These are phyloP conservation scores for Colletotrichum orbiculare DNA, from an alignment of 2,329 filamentous ascomycete species.

Conservation along the genomic window DNA sequence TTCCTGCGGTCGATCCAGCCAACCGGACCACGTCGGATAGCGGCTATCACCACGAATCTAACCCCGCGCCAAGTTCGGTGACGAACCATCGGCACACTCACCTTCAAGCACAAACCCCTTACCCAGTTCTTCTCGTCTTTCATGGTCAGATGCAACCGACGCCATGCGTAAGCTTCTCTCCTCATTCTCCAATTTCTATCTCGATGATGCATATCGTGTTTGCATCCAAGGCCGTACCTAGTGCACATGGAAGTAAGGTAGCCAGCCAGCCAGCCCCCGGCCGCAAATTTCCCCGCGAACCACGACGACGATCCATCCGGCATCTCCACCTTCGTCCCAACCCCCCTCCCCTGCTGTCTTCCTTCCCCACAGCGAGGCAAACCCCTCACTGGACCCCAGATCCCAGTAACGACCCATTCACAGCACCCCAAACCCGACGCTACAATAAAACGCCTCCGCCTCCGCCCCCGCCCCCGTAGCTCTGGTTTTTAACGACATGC, in stretches of 20 bases:
- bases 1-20: constrained; percentile 12
- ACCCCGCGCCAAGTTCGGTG: background rate
- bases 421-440: constrained; percentile 25
- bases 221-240: background rate
- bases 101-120: background rate
- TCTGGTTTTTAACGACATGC: background rate
- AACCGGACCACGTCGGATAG: constrained; percentile 22
- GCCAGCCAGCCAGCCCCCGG: background rate
- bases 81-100: no score
- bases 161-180: background rate
- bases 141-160: constrained; percentile 4
- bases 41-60: constrained; percentile 7
- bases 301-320: constrained; percentile 11
- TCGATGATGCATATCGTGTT: background rate
- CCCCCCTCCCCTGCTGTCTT: background rate
- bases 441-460: background rate
- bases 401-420: constrained; percentile 20
- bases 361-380: background rate
- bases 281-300: constrained; percentile 36
- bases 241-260: background rate
- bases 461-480: no score
- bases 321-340: background rate
- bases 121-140: background rate
- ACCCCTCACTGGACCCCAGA: background rate
- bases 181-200: constrained; percentile 13